Conservation (phyloP, 768 basidiomycete genomes). For the Neoboletus brunneissimus region DNA sequence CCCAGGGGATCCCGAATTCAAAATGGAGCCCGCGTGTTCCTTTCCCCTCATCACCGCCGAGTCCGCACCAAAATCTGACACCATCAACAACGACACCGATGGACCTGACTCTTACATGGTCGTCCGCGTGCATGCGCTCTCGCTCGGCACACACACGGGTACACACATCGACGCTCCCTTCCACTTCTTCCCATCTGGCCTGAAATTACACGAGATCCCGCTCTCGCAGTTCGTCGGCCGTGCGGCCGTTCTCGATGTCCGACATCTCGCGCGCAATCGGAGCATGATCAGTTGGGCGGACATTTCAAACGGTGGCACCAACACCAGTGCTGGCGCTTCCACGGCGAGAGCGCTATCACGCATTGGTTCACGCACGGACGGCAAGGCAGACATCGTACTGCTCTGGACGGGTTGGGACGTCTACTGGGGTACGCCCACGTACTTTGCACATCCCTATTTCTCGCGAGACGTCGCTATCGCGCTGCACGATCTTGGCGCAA, state of each 20-base stretch:
- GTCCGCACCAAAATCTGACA: neutral
- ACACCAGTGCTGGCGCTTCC: neutral
- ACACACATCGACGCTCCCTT: slow-evolving; percentile 80
- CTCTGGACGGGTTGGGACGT: slow-evolving; percentile 69
- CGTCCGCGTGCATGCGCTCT: slow-evolving; percentile 37
- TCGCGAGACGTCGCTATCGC: slow-evolving; percentile 47
- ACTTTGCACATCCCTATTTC: slow-evolving; percentile 67
- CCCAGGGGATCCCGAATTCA: slow-evolving; percentile 28
- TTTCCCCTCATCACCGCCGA: slow-evolving; percentile 5
- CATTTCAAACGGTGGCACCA: neutral
- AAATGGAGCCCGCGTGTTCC: slow-evolving; percentile 21
- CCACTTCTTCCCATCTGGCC: slow-evolving; percentile 61
- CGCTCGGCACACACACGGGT: slow-evolving; percentile 68
- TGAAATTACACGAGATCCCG: slow-evolving; percentile 56
- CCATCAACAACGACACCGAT: slow-evolving; percentile 18
- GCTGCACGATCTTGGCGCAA: slow-evolving; percentile 50
- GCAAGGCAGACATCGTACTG: slow-evolving; percentile 43
- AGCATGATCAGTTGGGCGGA: slow-evolving; percentile 54
- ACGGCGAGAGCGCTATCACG: neutral
- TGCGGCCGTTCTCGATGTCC: slow-evolving; percentile 55
- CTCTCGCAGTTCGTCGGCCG: slow-evolving; percentile 53
- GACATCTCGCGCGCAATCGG: slow-evolving; percentile 38
- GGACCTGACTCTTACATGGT: slow-evolving; percentile 5
- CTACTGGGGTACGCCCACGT: slow-evolving; percentile 47
- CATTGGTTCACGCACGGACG: slow-evolving; percentile 26